Percentiles rank a stretch among this genome's conserved stretches.
phyloP scores from a whole-genome alignment of 192 early-diverging fungal species.

The Spizellomyces punctatus region DNA sequence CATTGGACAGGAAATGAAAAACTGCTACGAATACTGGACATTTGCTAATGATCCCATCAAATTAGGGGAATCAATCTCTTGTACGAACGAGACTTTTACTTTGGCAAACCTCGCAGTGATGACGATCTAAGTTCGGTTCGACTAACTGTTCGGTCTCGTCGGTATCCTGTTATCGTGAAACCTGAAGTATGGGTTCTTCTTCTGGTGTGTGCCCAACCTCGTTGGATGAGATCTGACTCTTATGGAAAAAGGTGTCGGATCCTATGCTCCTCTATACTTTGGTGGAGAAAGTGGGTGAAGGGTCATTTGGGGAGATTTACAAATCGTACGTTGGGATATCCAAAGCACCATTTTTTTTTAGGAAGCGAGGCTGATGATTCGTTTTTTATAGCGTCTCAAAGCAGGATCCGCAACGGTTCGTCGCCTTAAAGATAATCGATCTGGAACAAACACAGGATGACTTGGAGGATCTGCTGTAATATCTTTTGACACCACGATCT shows the following conservation, averaged over 20 bases:
- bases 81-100: slow-evolving; percentile 26
- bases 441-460: slow-evolving; percentile 36
- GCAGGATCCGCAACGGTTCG: slow-evolving; percentile 22
- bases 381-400: slow-evolving; percentile 6
- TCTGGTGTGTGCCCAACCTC: background rate
- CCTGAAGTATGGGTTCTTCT: background rate
- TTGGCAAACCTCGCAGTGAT: slow-evolving; percentile 22
- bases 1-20: background rate
- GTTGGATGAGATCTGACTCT: background rate
- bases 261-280: slow-evolving; percentile 26
- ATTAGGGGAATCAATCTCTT: slow-evolving; percentile 29
- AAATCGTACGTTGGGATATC: slow-evolving; percentile 24
- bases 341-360: background rate
- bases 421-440: slow-evolving; percentile 41
- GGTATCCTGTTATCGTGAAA: slow-evolving; percentile 24
- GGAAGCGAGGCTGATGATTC: background rate
- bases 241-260: slow-evolving; percentile 20
- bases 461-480: slow-evolving; percentile 34
- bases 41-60: background rate
- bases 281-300: slow-evolving; percentile 41
- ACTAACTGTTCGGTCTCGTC: slow-evolving; percentile 15
- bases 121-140: slow-evolving; percentile 25
- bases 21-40: background rate
- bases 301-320: slow-evolving; percentile 38
- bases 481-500: background rate